phyloP scores from a whole-genome alignment of 176 grass and related monocot genomes.

The Rhipidocladum racemiflorum region DNA sequence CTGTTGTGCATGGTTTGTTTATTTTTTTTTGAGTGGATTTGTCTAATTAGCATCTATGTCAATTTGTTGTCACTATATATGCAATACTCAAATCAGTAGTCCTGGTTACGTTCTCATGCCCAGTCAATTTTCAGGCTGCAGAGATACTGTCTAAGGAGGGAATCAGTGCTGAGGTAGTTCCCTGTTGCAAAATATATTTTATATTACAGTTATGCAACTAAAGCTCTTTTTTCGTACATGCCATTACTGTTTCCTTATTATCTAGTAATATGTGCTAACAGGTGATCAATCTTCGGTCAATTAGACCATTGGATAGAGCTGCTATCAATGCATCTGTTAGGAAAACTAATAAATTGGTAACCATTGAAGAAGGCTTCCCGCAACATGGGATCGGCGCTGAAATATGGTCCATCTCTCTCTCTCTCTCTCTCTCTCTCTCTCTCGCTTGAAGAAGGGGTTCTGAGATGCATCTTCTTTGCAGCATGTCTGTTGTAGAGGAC shows the following conservation, averaged over 20 bases:
- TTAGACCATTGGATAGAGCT: constrained; percentile 87
- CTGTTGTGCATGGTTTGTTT: background rate
- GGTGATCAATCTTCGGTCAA: constrained; percentile 95
- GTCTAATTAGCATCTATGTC: background rate
- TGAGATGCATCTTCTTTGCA: constrained; percentile 41
- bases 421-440: background rate
- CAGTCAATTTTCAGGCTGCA: constrained; percentile 65
- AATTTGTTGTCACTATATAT: background rate
- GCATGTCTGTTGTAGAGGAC: constrained; percentile 88
- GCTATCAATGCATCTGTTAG: constrained; percentile 93
- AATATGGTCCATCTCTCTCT: constrained; percentile 58
- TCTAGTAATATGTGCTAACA: constrained; percentile 36
- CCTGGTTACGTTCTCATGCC: constrained; percentile 19
- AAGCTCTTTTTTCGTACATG: background rate
- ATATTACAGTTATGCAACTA: background rate
- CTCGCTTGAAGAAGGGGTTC: background rate
- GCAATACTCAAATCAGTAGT: background rate
- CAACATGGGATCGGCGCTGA: constrained; percentile 90
- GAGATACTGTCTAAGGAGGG: constrained; percentile 93
- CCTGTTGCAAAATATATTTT: constrained; percentile 2
- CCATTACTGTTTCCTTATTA: constrained; percentile 2
- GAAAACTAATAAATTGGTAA: constrained; percentile 93
- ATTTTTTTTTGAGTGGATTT: background rate
- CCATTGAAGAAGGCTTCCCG: constrained; percentile 93
- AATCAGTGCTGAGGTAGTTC: constrained; percentile 90